A percentile compares a stretch with the other conserved stretches of the same genome.
phyloP scores from a whole-genome alignment of 2,329 filamentous ascomycete genomes.

The Chaetomiaceae sp. region DNA sequence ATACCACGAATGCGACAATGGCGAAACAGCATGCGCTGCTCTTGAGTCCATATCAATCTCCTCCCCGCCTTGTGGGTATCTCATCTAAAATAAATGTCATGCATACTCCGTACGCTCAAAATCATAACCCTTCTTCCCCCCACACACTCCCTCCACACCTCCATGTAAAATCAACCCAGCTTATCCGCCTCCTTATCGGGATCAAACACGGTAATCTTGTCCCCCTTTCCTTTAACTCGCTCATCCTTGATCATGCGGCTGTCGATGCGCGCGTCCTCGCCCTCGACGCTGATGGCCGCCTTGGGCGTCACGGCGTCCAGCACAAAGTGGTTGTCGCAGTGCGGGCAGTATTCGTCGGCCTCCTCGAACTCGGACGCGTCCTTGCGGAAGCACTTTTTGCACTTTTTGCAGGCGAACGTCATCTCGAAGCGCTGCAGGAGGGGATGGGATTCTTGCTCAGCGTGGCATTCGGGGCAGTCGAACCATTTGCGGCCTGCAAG shows the following conservation, averaged over 20 bases:
- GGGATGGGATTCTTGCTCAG: constrained; percentile 71
- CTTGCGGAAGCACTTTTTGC: constrained; percentile 96
- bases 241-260: constrained; percentile 92
- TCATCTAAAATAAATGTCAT: neutral
- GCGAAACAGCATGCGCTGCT: neutral
- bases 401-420: constrained; percentile 97
- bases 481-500: constrained; percentile 86
- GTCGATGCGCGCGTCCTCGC: constrained; percentile 83
- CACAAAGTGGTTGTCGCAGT: constrained; percentile 98
- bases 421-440: constrained; percentile 80
- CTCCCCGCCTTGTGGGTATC: constrained; percentile 4
- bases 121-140: neutral
- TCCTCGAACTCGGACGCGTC: constrained; percentile 91
- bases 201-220: constrained; percentile 66
- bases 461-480: constrained; percentile 94
- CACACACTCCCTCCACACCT: neutral
- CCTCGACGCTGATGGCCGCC: constrained; percentile 78
- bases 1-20: constrained; percentile 2
- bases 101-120: neutral
- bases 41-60: neutral
- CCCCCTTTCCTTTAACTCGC: constrained; percentile 51
- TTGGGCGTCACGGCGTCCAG: constrained; percentile 83
- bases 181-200: constrained; percentile 69
- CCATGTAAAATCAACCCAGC: constrained; percentile 56
- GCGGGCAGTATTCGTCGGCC: constrained; percentile 95